Base-by-base conservation (phyloP, 1,284 basidiomycete genomes). In the Boletus mariae region DNA sequence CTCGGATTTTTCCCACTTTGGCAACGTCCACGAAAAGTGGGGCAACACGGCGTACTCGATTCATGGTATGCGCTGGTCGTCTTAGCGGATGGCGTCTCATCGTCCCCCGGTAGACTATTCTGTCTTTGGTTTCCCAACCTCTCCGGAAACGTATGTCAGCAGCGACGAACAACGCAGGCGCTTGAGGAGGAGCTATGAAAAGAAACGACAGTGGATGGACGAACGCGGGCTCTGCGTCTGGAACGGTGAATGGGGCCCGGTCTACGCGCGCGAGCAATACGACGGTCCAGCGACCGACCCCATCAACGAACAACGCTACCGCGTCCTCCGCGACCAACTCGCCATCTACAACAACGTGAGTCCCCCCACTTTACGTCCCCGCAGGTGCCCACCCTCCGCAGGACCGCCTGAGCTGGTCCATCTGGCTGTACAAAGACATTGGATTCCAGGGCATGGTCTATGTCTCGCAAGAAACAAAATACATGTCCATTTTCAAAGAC, bases 401-500 rank as follows among this genome's bases (percentile, higher is more conserved):
- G 83, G 85, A 86, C 61, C 77, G 74, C 35, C 65, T 87, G 53
- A 85, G 81, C 61, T 92, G 89, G 89, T 85, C 85, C 0, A 92
- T 92, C 67, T 92, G 90, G 90, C 69, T 90, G 15, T 92, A 90
- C 77, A 92, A 92, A 65, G 87, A 92, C 66, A 88, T 91, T 54
- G 89, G 90, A 2, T 91, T 87, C 75, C 89, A 91, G 67, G 85
- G 90, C 40, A 90, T 92, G 87, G 84, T 88, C 25, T 80, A 88
- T 62, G 79, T 85, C 55, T 80, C 80, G 17, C 77, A 73, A 42
- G 76, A 82, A 13, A 87, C 87, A n/a, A 75, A 84, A 0, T 92
- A 90, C 73, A 83, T 85, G 75, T 72, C 72, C 48, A 77, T 82
- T 26, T 77, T 90, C 67, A 71, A 74, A 52, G 73, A 75, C 29